A percentile compares a stretch with the other conserved stretches of the same genome.
These are phyloP conservation scores for Gaultheria prostrata DNA, from an alignment of 148 eudicot species.

Conservation along the genomic window DNA sequence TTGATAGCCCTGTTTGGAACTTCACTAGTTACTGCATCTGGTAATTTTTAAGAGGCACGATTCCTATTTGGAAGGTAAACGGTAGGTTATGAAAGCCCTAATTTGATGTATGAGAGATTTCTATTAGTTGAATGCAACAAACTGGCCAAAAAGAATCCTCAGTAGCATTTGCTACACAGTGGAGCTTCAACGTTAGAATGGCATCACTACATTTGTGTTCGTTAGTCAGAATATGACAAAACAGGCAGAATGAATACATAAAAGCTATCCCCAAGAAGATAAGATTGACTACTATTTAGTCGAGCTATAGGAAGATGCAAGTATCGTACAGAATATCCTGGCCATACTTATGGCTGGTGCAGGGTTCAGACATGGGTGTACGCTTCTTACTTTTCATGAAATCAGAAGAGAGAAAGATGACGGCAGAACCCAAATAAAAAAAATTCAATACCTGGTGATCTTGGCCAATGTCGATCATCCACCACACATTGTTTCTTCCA, in stretches of 20 bases:
- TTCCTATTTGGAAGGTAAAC: background rate
- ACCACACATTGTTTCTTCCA: slow-evolving; percentile 74
- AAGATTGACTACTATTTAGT: background rate
- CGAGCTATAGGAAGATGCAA: background rate
- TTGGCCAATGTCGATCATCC: slow-evolving; percentile 84
- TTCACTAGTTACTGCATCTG: background rate
- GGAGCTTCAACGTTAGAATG: background rate
- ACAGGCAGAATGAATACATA: background rate
- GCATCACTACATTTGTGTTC: background rate
- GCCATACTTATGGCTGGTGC: background rate
- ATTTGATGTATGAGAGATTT: too few relatives aligned
- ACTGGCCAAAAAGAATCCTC: background rate
- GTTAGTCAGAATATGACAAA: background rate
- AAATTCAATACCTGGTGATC: slow-evolving; percentile 66
- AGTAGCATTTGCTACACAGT: background rate
- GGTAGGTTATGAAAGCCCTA: background rate
- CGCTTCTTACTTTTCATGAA: background rate
- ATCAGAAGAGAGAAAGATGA: background rate
- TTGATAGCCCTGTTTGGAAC: slow-evolving; percentile 2
- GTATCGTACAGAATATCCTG: background rate
- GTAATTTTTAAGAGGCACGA: background rate
- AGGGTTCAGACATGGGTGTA: background rate
- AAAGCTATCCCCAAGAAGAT: background rate
- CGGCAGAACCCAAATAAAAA: background rate
- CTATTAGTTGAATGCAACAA: too few relatives aligned